Base-by-base conservation (phyloP, 169 alveolate species). In the Plasmodium falciparum region DNA sequence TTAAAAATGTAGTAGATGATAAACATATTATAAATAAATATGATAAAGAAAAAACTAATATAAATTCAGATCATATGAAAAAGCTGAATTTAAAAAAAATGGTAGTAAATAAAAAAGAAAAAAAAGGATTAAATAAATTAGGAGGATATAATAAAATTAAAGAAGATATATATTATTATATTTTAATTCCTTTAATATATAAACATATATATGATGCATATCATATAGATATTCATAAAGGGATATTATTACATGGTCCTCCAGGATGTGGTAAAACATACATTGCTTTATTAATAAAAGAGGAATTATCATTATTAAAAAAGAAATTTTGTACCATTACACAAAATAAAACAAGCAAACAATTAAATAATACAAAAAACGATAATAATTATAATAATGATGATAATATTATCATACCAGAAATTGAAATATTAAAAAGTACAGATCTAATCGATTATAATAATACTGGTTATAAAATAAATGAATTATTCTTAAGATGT, bases 191-290 rank as follows among this genome's bases (percentile, higher is more conserved):
- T 8, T 26, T 92, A 17, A 58, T 73, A 59, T 92, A 73, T 88
- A 88, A 91, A 88, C 67, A 74, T 26, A 69, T 86, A 22, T 92
- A 92, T 74, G 88, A 80, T 26, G 72, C 83, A 69, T 92, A 69
- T 73, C 88, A 92, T 17, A 80, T 92, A 11, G 88, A 74, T 49
- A 86, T 92, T 4, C 66, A 85, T 20, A 91, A 80, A 73, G 96
- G 96, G 3, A 67, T 93, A 3, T 62, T 93, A 69, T 70, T 93
- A 22, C 92, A 93, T 88, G 95, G 95, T 3, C 95, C 95, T 9
- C 95, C 95, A 4, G 95, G 95, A 15, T 90, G 95, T 29, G 95
- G 95, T 7, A 93, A 93, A 52, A 89, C 95, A 7, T 70, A 89
- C 62, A 50, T 93, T 56, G 95, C 95, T 7, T 63, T 71, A 54